These are phyloP conservation scores for Conidiobolus coronatus DNA, from an alignment of 371 early-diverging fungal genomes.

Conservation along the genomic window DNA sequence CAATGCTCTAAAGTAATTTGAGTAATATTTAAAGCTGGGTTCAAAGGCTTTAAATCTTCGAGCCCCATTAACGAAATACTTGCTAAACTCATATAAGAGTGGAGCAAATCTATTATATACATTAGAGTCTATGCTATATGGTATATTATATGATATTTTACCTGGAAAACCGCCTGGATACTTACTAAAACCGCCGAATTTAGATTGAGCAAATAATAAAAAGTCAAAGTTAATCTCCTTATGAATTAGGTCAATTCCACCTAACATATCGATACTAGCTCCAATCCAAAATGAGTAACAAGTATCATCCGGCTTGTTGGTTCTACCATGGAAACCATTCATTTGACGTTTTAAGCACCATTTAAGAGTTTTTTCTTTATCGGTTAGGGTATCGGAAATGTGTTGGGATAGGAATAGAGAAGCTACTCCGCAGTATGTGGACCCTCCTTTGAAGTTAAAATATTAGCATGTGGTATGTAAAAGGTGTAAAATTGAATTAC, in stretches of 20 bases:
- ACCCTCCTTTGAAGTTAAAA: slow-evolving; percentile 55
- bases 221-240: background rate
- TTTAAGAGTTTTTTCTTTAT: slow-evolving; percentile 27
- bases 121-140: background rate
- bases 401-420: slow-evolving; percentile 46
- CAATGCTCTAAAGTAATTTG: background rate
- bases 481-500: slow-evolving; percentile 10
- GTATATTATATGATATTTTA: background rate
- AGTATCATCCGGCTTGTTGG: slow-evolving; percentile 77
- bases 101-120: background rate
- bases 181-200: slow-evolving; percentile 4
- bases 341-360: slow-evolving; percentile 66
- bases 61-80: background rate
- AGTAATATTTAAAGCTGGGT: slow-evolving; percentile 2
- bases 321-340: slow-evolving; percentile 80
- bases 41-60: background rate
- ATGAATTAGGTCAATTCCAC: background rate
- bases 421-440: slow-evolving; percentile 75
- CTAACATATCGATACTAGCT: slow-evolving; percentile 22
- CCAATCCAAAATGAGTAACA: slow-evolving; percentile 99
- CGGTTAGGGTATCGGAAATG: slow-evolving; percentile 26
- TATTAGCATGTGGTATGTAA: background rate
- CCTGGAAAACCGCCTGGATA: slow-evolving; percentile 4
- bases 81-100: slow-evolving; percentile 3
- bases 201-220: slow-evolving; percentile 1